Conservation (phyloP, 192 early-diverging fungal species). For the Thamnidium elegans region DNA sequence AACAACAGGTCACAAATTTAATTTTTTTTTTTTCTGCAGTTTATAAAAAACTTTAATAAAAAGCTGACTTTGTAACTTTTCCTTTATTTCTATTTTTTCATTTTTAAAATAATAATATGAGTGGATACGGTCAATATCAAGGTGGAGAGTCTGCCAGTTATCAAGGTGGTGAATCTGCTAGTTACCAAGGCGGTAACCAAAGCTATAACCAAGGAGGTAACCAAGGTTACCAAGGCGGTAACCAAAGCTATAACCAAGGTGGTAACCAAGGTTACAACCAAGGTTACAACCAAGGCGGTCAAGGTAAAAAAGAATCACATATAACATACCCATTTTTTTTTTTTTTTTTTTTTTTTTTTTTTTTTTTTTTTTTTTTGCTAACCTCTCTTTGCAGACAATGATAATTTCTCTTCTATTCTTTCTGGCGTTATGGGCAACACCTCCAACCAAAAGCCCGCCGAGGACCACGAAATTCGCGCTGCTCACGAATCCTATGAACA, state of each 20-base stretch:
- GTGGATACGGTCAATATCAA: too few species aligned
- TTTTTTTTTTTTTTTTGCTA: constrained; percentile 7
- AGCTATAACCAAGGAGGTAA: background rate
- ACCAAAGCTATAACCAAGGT: background rate
- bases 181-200: background rate
- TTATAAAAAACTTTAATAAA: too few species aligned
- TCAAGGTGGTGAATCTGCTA: background rate
- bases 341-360: background rate
- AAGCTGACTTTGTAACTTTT: too few species aligned
- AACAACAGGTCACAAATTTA: too few species aligned
- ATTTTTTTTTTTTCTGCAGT: too few species aligned
- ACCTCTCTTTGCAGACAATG: constrained; percentile 5
- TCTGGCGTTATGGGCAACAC: constrained; percentile 10
- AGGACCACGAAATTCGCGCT: constrained; percentile 14
- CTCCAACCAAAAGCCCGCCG: constrained; percentile 8
- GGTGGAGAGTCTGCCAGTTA: constrained; percentile 1
- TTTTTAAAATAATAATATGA: too few species aligned
- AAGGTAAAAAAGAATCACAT: background rate
- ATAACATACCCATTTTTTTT: background rate
- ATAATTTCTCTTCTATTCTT: constrained; percentile 16
- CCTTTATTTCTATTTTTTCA: too few species aligned
- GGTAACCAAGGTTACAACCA: background rate
- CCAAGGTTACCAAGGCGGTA: constrained; percentile 2
- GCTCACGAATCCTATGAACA: constrained; percentile 20
- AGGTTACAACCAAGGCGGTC: background rate